phyloP scores from a whole-genome alignment of 1,284 basidiomycete species.

The Lentinula novae-zelandiae region DNA sequence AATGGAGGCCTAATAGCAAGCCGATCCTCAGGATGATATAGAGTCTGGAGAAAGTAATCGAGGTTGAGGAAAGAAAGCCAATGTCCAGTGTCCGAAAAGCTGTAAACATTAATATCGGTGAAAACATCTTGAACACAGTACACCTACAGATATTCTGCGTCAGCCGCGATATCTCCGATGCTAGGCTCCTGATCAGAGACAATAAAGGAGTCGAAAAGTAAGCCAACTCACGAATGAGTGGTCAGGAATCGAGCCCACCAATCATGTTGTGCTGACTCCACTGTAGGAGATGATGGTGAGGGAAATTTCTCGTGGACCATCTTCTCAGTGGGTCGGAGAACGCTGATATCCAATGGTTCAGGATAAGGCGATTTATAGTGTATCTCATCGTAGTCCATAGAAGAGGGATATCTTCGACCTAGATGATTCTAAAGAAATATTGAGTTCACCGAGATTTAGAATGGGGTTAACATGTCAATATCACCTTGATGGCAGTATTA shows the following conservation, averaged over 20 bases:
- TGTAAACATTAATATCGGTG: slow-evolving; percentile 17
- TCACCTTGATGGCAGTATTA: slow-evolving; percentile 25
- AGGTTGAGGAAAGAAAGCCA: slow-evolving; percentile 66
- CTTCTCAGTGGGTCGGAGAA: slow-evolving; percentile 24
- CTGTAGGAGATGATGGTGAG: slow-evolving; percentile 33
- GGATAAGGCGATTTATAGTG: slow-evolving; percentile 31
- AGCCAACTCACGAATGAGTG: slow-evolving; percentile 38
- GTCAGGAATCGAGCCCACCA: slow-evolving; percentile 66
- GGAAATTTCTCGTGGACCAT: slow-evolving; percentile 31
- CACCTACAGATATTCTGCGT: slow-evolving; percentile 55
- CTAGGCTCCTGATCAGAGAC: slow-evolving; percentile 27
- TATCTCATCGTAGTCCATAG: slow-evolving; percentile 29
- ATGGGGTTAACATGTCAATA: not conserved
- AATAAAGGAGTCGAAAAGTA: not conserved
- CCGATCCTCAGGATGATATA: slow-evolving; percentile 48
- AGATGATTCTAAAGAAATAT: slow-evolving; percentile 6
- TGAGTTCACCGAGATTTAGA: not conserved
- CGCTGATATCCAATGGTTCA: slow-evolving; percentile 32
- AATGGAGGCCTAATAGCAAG: slow-evolving; percentile 64
- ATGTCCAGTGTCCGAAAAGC: slow-evolving; percentile 48
- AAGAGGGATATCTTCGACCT: slow-evolving; percentile 13
- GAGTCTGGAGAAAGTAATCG: slow-evolving; percentile 46
- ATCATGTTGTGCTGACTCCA: slow-evolving; percentile 42
- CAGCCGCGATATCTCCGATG: slow-evolving; percentile 46
- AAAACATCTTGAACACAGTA: not conserved